Evolutionary conservation across 768 basidiomycete species (phyloP).

Genomic region (Neoboletus brunneissimus): DNA sequence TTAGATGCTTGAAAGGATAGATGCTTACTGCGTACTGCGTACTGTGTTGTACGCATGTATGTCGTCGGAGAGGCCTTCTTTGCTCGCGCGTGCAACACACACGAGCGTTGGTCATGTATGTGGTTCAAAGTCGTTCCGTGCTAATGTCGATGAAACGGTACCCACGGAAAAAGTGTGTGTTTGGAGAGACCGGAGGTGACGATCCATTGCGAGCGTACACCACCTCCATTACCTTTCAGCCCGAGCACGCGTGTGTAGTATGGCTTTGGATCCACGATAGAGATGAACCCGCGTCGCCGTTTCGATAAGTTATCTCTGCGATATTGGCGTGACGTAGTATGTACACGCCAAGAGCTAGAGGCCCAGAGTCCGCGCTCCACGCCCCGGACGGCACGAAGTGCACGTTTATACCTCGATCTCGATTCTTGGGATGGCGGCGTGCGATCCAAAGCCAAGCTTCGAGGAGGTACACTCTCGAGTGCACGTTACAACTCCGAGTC

Average conservation of each 20-base stretch:
- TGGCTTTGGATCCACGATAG: neutral
- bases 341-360: no score
- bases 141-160: neutral
- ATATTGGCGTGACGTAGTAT: no score
- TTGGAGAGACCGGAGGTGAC: neutral
- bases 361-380: no score
- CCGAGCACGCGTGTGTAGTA: neutral
- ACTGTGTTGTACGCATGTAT: neutral
- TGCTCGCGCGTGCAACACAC: neutral
- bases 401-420: no score
- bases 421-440: no score
- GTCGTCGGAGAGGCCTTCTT: neutral
- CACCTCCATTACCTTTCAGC: neutral
- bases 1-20: neutral
- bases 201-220: neutral
- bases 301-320: no score
- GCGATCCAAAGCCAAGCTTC: no score
- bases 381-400: no score
- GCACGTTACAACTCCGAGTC: no score
- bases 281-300: neutral
- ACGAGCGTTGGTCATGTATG: neutral
- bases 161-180: constrained; percentile 3
- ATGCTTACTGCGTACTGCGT: neutral
- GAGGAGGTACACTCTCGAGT: no score
- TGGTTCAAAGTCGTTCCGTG: neutral